These are phyloP conservation scores for Calonectria naviculata DNA, from an alignment of 2,329 filamentous ascomycete species.

Conservation along the genomic window DNA sequence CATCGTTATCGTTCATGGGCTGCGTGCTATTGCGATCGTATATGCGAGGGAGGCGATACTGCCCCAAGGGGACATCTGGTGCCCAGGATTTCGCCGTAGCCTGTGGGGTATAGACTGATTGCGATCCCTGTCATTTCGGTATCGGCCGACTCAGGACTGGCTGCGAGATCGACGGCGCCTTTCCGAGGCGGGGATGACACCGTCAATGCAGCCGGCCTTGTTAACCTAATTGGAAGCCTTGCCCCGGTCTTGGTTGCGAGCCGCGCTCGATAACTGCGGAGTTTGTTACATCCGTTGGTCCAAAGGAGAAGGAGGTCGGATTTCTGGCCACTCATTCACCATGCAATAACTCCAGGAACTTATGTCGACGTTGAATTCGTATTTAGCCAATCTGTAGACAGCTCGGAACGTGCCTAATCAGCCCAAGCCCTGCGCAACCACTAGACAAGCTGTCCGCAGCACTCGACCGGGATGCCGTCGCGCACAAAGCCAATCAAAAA, in stretches of 20 bases:
- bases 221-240: slow-evolving; percentile 10
- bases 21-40: not conserved
- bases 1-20: not conserved
- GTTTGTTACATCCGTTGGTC: not conserved
- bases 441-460: not conserved
- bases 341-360: slow-evolving; percentile 9
- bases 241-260: not conserved
- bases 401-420: not conserved
- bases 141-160: not conserved
- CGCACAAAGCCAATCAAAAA: not conserved
- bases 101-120: slow-evolving; percentile 9
- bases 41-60: slow-evolving; percentile 4
- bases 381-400: not conserved
- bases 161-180: slow-evolving; percentile 1
- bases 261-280: slow-evolving; percentile 1
- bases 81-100: not conserved
- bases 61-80: not conserved
- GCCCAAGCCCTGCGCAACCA: not conserved
- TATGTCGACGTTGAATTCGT: slow-evolving; percentile 9
- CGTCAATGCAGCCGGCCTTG: slow-evolving; percentile 6
- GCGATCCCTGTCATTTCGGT: slow-evolving; percentile 1
- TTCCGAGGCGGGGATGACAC: slow-evolving; percentile 4
- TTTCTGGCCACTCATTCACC: not conserved
- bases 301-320: slow-evolving; percentile 16
- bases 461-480: not conserved